Evolutionary conservation across 768 basidiomycete genomes (phyloP), one percentile per base, ranked within the genome.

Genomic region (Cantharellus cinnabarinus): DNA sequence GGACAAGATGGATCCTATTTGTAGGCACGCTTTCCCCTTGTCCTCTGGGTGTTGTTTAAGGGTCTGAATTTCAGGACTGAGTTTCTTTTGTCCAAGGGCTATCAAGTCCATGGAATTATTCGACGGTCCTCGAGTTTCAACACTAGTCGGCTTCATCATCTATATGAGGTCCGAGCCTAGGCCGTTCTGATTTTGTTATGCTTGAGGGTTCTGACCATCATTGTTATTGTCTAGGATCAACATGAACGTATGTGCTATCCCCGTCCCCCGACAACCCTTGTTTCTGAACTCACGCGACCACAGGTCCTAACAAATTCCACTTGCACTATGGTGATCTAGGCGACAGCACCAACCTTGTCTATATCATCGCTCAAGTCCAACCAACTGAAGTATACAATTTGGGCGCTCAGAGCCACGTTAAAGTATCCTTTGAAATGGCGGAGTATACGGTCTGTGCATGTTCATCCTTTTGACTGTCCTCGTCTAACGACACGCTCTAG

Each of bases 381-480:
- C 93, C 93, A 2, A 83, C 89, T 29, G 94, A 98, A 72, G 83
- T 98, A 62, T 98, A 95, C 79, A 98, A 97, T 71, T 83, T 98
- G 57, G 93, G 90, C 51, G 93, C 93, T 14, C 93, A 98, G 70
- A 90, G 88, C 50, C 93, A 98, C 73, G 93, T 98, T 75, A 98
- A 98, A 71, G 93, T 98, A 64, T 95, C 91, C 37, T 98, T 98
- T 70, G 94, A 97, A 71, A 94, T 98, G 89, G 89, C 93, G 35
- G 93, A 98, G 72, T 98, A 98, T 74, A 98, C 94, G 0, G 72
- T 70, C 35, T 55, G 68, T 61, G 52, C 35, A 7, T 37, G 10
- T 37, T 37, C 10, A 54, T 54, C 14, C 7, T 7, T 54, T 37
- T 54, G 7, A 54, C 35, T 60, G 38, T 29, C 20, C 20, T 29